These are phyloP conservation scores for Adansonia digitata DNA, from an alignment of 345 rosid species.

Conservation along the genomic window DNA sequence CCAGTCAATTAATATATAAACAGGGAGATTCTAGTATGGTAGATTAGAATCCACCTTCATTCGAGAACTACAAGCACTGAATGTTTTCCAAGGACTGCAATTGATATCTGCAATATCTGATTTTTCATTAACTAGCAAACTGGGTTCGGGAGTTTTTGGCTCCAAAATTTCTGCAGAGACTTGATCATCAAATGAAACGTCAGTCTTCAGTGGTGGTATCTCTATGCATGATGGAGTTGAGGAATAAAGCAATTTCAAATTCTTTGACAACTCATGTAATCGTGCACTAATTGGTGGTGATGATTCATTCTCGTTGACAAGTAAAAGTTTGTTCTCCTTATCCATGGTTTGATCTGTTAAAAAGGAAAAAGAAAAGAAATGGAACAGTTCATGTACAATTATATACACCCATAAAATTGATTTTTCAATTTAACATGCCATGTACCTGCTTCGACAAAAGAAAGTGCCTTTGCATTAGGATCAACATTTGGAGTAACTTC, in stretches of 20 bases:
- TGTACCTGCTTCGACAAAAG: slow-evolving; percentile 32
- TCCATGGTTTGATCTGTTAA: slow-evolving; percentile 30
- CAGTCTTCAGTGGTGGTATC: slow-evolving; percentile 23
- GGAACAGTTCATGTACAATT: not conserved
- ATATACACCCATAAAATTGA: not conserved
- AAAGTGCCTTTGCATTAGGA: slow-evolving; percentile 13
- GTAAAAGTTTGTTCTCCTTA: slow-evolving; percentile 39
- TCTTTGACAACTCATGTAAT: slow-evolving; percentile 50
- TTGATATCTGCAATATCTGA: slow-evolving; percentile 17
- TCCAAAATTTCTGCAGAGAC: slow-evolving; percentile 24
- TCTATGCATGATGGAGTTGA: slow-evolving; percentile 27
- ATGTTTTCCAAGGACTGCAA: slow-evolving; percentile 46
- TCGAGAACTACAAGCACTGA: slow-evolving; percentile 36
- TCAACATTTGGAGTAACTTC: slow-evolving; percentile 20
- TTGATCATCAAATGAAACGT: slow-evolving; percentile 6
- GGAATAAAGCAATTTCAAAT: slow-evolving; percentile 41
- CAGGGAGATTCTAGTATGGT: not conserved
- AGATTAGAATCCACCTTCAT: slow-evolving; percentile 39
- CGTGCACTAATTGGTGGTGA: slow-evolving; percentile 56
- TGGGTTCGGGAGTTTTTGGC: slow-evolving; percentile 46
- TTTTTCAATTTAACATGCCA: slow-evolving; percentile 3
- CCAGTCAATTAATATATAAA: not conserved
- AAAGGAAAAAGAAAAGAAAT: not conserved
- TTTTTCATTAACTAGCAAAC: slow-evolving; percentile 12
- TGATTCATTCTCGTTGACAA: slow-evolving; percentile 32